These are phyloP conservation scores for Gossypium raimondii DNA, from an alignment of 345 rosid genomes.

Conservation along the genomic window DNA sequence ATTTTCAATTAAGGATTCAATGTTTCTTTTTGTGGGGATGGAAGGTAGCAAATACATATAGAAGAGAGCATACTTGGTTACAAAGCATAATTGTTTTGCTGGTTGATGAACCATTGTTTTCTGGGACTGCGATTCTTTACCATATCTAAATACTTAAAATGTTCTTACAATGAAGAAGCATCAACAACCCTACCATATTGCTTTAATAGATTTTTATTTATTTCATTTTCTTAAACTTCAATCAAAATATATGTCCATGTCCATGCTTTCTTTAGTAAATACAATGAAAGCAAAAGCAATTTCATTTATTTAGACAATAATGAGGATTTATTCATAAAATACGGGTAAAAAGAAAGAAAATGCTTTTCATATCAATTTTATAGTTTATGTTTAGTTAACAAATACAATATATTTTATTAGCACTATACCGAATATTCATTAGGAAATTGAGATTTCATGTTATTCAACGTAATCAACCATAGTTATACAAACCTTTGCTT, in stretches of 20 bases:
- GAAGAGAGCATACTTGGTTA: conserved; percentile 16
- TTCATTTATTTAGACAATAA: background rate
- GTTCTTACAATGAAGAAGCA: conserved; percentile 19
- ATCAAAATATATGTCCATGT: background rate
- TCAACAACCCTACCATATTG: conserved; percentile 12
- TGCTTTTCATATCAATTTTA: too few relatives aligned
- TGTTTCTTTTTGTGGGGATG: too few relatives aligned
- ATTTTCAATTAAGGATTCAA: too few relatives aligned
- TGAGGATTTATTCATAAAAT: background rate
- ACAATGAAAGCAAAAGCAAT: background rate
- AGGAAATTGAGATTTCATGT: background rate
- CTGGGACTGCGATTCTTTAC: conserved; percentile 33
- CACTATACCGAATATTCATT: too few relatives aligned
- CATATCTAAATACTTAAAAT: conserved; percentile 4
- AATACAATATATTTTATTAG: too few relatives aligned
- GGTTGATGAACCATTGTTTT: conserved; percentile 27
- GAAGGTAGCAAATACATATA: background rate
- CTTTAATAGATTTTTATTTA: background rate
- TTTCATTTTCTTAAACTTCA: background rate
- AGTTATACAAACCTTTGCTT: background rate
- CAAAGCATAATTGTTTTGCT: conserved; percentile 16
- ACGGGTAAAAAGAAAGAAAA: too few relatives aligned
- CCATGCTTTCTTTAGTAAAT: background rate
- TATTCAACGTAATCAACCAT: background rate
- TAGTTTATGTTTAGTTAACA: too few relatives aligned